A percentile compares a stretch with the other conserved stretches of the same genome.
phyloP scores from a whole-genome alignment of 2,329 filamentous ascomycete species.

The Monosporascus sp. region DNA sequence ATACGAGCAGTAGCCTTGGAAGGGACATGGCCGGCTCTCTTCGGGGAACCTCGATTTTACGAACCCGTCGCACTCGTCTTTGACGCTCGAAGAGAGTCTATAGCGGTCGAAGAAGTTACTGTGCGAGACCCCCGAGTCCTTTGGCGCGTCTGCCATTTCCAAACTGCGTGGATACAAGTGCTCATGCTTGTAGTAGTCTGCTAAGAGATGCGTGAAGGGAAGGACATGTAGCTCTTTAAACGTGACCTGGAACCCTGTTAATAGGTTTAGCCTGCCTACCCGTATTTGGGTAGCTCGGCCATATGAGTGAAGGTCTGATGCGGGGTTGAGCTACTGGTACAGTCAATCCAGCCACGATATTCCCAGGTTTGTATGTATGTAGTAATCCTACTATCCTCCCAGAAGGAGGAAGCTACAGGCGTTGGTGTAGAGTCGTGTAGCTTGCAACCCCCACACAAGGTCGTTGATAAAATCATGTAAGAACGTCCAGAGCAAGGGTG shows the following conservation, averaged over 20 bases:
- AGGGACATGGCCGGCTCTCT: slow-evolving; percentile 27
- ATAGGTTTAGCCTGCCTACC: neutral
- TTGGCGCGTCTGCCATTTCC: slow-evolving; percentile 16
- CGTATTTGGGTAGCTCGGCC: slow-evolving; percentile 1
- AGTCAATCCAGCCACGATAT: neutral
- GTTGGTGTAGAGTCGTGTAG: neutral
- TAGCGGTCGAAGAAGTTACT: slow-evolving; percentile 25
- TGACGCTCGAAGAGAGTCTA: slow-evolving; percentile 17
- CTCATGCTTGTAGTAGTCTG: neutral
- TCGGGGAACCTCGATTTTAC: slow-evolving; percentile 26
- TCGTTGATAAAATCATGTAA: neutral
- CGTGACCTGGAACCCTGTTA: neutral
- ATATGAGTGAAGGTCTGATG: slow-evolving; percentile 11
- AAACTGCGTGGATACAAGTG: neutral
- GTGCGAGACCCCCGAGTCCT: slow-evolving; percentile 21
- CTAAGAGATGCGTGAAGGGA: neutral
- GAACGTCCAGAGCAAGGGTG: neutral
- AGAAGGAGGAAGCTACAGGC: too few relatives aligned
- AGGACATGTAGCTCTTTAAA: neutral
- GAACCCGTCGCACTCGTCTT: slow-evolving; percentile 28
- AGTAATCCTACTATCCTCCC: neutral
- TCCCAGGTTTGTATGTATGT: neutral
- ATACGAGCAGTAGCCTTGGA: slow-evolving; percentile 49
- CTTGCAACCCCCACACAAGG: neutral
- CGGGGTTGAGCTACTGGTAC: slow-evolving; percentile 6